A percentile compares a stretch with the other conserved stretches of the same genome.
phyloP scores from a whole-genome alignment of 73 alveolate species.

The Uronychia binucleata region DNA sequence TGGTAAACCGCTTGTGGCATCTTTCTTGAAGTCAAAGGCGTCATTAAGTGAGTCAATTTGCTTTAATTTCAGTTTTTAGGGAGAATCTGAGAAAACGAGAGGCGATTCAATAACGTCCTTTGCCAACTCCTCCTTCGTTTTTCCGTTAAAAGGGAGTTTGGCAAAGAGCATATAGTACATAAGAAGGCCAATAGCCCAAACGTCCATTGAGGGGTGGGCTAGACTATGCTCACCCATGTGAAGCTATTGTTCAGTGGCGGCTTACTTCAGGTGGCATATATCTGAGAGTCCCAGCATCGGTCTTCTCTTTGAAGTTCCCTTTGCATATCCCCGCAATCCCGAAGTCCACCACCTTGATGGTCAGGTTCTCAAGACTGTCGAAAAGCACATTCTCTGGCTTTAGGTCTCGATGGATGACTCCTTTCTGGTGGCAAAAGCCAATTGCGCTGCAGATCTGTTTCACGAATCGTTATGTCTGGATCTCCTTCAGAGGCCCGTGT shows the following conservation, averaged over 20 bases:
- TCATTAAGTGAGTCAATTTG: not conserved
- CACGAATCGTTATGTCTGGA: slow-evolving; percentile 43
- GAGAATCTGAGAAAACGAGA: not conserved
- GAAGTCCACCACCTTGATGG: slow-evolving; percentile 63
- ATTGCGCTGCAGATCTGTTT: slow-evolving; percentile 59
- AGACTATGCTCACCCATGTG: slow-evolving; percentile 18
- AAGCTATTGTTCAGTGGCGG: not conserved
- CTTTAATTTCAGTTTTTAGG: not conserved
- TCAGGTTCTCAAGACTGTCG: slow-evolving; percentile 30
- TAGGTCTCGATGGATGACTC: slow-evolving; percentile 72
- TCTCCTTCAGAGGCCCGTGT: slow-evolving; percentile 27
- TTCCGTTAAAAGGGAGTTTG: slow-evolving; percentile 48
- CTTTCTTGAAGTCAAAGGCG: not conserved
- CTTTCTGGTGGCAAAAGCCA: slow-evolving; percentile 68
- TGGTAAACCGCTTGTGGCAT: not conserved
- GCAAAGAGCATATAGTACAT: slow-evolving; percentile 52
- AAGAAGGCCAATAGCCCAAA: slow-evolving; percentile 66
- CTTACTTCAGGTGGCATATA: slow-evolving; percentile 71
- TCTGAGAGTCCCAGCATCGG: slow-evolving; percentile 63
- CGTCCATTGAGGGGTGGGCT: slow-evolving; percentile 58
- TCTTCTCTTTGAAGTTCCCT: slow-evolving; percentile 42
- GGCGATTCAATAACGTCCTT: slow-evolving; percentile 8
- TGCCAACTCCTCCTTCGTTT: slow-evolving; percentile 32
- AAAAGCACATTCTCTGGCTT: slow-evolving; percentile 65
- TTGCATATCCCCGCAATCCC: slow-evolving; percentile 69